Evolutionary conservation across 2,329 filamentous ascomycete genomes (phyloP), one percentile per base, ranked within the genome.

Genomic region (Zalaria obscura): DNA sequence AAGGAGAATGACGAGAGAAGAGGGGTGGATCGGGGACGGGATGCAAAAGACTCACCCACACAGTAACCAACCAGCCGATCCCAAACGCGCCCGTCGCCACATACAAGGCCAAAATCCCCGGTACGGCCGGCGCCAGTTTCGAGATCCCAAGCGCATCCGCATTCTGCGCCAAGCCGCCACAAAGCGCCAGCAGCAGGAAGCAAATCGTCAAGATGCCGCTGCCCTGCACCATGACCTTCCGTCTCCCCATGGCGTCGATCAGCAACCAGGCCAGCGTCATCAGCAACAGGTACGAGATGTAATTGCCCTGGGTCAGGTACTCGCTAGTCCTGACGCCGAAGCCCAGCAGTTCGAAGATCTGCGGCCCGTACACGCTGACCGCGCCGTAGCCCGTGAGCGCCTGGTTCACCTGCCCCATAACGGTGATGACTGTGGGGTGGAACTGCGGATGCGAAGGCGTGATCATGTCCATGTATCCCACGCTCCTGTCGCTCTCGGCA

Each of bases 381-480:
- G 75, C 75, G 3, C 72, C 72, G 41, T 75, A 76, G 4, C 70
- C 70, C 0, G 70, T 74, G 39, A 75, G 55, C 1, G 70, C 71
- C 53, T 78, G 75, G 48, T 77, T 77, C 48, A 78, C 55, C 53
- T 79, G 74, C 1, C 73, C 73, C 73, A 78, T 78, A 38, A 78
- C 62, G 0, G 73, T 75, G 25, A 79, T 60, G 49, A 76, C 63
- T 1, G 72, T 76, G 0, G 75, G 73, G 48, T 78, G 75, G 48
- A 76, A 78, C 46, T 77, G 73, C 6, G 62, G 57, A 34, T 72
- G 66, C 0, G 62, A 55, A 0, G 72, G 73, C 0, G 63, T 68
- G 4, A 78, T 52, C 75, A 78, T 78, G 46, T 78, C 70, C 41
- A 60, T 57, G 49, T 78, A 78, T 6, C 63, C 59, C 5, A 75